Percentiles rank a stretch among this genome's conserved stretches.
Conservation (phyloP, 805 yeast genomes). For the Millerozyma acaciae region DNA sequence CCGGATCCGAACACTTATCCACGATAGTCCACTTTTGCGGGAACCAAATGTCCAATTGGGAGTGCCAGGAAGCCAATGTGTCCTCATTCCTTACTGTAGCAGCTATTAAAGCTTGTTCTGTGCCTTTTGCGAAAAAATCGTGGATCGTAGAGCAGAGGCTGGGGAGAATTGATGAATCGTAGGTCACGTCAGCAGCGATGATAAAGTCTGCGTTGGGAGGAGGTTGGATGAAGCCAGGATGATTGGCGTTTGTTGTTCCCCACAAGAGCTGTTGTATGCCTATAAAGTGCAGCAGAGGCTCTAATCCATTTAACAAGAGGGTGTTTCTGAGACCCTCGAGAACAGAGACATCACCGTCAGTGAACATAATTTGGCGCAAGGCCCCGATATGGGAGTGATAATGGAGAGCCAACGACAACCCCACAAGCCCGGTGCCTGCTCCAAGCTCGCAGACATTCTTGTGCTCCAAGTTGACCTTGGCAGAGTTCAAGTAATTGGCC, state of each 20-base stretch:
- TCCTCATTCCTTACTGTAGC: constrained; percentile 67
- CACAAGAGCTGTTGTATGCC: constrained; percentile 42
- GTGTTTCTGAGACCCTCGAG: constrained; percentile 46
- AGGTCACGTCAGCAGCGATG: constrained; percentile 86
- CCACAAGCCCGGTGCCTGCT: constrained; percentile 84
- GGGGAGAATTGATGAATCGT: constrained; percentile 61
- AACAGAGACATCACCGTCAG: constrained; percentile 66
- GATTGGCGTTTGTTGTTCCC: constrained; percentile 44
- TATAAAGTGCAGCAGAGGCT: constrained; percentile 6
- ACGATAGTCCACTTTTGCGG: constrained; percentile 15
- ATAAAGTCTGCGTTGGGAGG: constrained; percentile 43
- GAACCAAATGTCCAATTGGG: constrained; percentile 16
- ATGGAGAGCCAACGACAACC: constrained; percentile 42
- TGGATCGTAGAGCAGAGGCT: constrained; percentile 48
- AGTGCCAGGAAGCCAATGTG: constrained; percentile 34
- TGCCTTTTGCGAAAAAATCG: constrained; percentile 26
- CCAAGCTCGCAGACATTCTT: constrained; percentile 67
- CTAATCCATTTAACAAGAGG: constrained; percentile 40
- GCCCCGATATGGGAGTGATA: constrained; percentile 9
- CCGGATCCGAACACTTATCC: constrained; percentile 10
- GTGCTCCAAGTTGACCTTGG: constrained; percentile 14
- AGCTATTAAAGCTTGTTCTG: constrained; percentile 47
- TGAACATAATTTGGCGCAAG: constrained; percentile 37
- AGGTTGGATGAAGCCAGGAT: constrained; percentile 32
- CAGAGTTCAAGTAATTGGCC: constrained; percentile 42